Percentiles rank a stretch among this genome's conserved stretches.
Evolutionary conservation across 192 early-diverging fungal genomes (phyloP).

Genomic region (Coemansia sp.): DNA sequence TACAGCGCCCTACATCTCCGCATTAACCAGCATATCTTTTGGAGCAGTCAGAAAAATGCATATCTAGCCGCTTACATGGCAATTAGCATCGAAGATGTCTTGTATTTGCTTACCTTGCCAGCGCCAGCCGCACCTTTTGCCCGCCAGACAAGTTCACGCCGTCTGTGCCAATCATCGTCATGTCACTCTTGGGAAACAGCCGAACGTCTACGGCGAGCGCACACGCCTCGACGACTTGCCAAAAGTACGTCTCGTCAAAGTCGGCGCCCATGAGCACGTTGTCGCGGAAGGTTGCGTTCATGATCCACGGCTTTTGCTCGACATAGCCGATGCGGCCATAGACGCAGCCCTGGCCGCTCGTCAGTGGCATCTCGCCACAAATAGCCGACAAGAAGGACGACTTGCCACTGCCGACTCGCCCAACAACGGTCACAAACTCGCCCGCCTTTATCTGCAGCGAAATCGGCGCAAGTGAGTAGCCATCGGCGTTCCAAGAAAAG

Average conservation of each 20-base stretch:
- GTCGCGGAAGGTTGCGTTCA: slow-evolving; percentile 51
- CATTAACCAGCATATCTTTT: background rate
- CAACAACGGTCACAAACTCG: slow-evolving; percentile 80
- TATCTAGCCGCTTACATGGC: background rate
- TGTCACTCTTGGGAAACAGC: slow-evolving; percentile 32
- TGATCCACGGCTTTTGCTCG: slow-evolving; percentile 44
- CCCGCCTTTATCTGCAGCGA: slow-evolving; percentile 63
- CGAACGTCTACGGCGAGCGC: slow-evolving; percentile 32
- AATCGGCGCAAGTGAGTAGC: slow-evolving; percentile 62
- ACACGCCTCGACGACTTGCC: slow-evolving; percentile 25
- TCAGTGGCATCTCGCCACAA: slow-evolving; percentile 85
- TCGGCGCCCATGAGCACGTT: slow-evolving; percentile 49
- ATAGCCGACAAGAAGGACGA: slow-evolving; percentile 64
- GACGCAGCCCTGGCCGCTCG: slow-evolving; percentile 66
- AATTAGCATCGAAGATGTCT: background rate
- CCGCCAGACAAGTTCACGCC: slow-evolving; percentile 66
- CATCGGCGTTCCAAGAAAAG: slow-evolving; percentile 30
- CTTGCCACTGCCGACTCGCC: slow-evolving; percentile 82
- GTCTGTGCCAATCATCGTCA: slow-evolving; percentile 59
- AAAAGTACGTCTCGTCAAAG: slow-evolving; percentile 32
- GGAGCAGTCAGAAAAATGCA: background rate
- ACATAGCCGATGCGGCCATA: slow-evolving; percentile 61
- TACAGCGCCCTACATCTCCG: slow-evolving; percentile 62
- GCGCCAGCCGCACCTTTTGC: slow-evolving; percentile 63
- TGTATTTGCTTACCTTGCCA: slow-evolving; percentile 53